Base-by-base conservation (phyloP, 2,329 filamentous ascomycete genomes). In the Colletotrichum sublineola region DNA sequence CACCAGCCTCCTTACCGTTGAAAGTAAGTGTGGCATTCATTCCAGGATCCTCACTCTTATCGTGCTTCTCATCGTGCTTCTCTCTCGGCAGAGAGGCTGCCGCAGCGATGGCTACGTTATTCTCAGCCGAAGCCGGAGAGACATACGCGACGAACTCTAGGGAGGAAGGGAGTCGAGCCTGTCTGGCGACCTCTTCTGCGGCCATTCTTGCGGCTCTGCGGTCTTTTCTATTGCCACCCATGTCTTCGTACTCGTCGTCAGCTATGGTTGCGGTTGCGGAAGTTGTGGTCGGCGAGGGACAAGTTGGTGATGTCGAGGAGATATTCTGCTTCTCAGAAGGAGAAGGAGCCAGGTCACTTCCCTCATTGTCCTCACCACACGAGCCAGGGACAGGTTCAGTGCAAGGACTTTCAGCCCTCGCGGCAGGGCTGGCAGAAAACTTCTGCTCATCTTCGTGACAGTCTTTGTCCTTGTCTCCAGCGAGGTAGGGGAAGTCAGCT, bases 191-290 rank as follows among this genome's bases (percentile, higher is more conserved):
- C 14, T 62, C 58, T 46, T 61, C 57, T 6, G 31, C 55, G 2
- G 69, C 65, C 65, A 60, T 58, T 44, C 24, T 70, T 12, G 46
- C 67, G 7, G 69, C 65, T 60, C 9, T 60, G 29, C 20, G 46
- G 11, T 18, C 46, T 24, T 55, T 66, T 60, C 48, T 53, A 5
- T 14, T 9, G 6, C 29, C 58, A 7, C 11, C 58, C 69, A 72
- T 72, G 5, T 71, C 48, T 15, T 40, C 24, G 33, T 14, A 6
- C 38, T 12, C 31, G 48, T 52, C 4, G 24, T 29, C 44, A 33
- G 50, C 8, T 52, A 12, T 5, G 36, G 63, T 20, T 24, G 31
- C 5, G 24, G 29, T 29, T 38, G 53, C 14, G 29, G 24, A 52
- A 24, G 31, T 31, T 36, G 24, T 40, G 50, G 57, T 57, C 24